phyloP scores from a whole-genome alignment of 106 monocot genomes.

The Hemerocallis citrina region DNA sequence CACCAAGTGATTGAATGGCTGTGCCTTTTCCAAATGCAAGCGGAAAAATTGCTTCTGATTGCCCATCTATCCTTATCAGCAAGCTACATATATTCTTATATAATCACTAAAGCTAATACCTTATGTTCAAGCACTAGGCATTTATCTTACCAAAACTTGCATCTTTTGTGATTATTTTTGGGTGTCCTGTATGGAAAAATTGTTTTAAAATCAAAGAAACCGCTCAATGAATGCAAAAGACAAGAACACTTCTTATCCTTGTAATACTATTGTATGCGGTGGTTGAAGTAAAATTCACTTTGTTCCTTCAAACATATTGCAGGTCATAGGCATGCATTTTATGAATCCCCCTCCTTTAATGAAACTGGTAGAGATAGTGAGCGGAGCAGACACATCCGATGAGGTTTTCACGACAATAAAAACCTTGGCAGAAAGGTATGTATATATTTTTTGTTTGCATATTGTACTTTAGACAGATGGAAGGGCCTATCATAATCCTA shows the following conservation, averaged over 20 bases:
- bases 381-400: slow-evolving; percentile 90
- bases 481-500: neutral
- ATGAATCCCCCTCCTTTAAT: slow-evolving; percentile 98
- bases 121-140: too few relatives aligned
- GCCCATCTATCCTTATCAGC: too few relatives aligned
- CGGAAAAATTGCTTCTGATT: too few relatives aligned
- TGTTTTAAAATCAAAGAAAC: slow-evolving; percentile 1
- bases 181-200: too few relatives aligned
- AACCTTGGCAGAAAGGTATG: slow-evolving; percentile 77
- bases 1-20: too few relatives aligned
- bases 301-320: slow-evolving; percentile 5
- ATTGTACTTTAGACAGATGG: neutral
- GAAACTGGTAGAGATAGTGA: slow-evolving; percentile 95
- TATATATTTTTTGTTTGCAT: neutral
- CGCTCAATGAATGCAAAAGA: neutral
- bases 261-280: neutral
- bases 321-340: slow-evolving; percentile 99
- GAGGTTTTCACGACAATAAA: slow-evolving; percentile 60
- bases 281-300: neutral
- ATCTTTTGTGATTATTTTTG: neutral
- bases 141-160: neutral
- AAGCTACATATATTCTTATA: too few relatives aligned
- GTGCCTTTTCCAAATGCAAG: too few relatives aligned
- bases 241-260: neutral
- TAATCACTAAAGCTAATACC: too few relatives aligned